These are phyloP conservation scores for Leucogyrophana mollusca DNA, from an alignment of 768 basidiomycete species.

Conservation along the genomic window DNA sequence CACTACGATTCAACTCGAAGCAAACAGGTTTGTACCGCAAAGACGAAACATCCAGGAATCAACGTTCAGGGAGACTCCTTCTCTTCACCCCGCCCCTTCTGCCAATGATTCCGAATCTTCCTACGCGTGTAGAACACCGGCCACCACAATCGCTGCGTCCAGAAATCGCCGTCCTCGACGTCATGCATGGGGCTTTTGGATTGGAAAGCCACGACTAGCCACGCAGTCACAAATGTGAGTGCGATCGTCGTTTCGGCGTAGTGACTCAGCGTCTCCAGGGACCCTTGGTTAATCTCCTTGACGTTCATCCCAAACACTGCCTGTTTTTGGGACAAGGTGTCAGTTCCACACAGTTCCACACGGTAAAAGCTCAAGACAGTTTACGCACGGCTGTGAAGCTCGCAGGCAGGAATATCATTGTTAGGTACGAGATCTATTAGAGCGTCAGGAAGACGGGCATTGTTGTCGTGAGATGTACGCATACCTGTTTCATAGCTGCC, in stretches of 20 bases:
- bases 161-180: too few relatives aligned
- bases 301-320: conserved; percentile 6
- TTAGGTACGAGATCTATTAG: conserved; percentile 43
- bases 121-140: too few relatives aligned
- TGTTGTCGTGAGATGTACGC: not conserved
- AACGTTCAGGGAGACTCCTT: too few relatives aligned
- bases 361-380: not conserved
- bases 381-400: conserved; percentile 26
- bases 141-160: too few relatives aligned
- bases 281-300: conserved; percentile 25
- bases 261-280: conserved; percentile 32
- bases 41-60: too few relatives aligned
- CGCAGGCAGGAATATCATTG: conserved; percentile 53
- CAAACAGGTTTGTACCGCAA: too few relatives aligned
- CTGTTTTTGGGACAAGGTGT: too few relatives aligned
- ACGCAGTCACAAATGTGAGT: conserved; percentile 46
- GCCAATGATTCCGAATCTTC: too few relatives aligned
- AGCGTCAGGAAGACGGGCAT: too few relatives aligned
- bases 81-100: too few relatives aligned
- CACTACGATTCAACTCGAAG: too few relatives aligned
- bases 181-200: conserved; percentile 11
- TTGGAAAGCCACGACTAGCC: conserved; percentile 55
- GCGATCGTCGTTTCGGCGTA: conserved; percentile 39
- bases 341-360: too few relatives aligned
- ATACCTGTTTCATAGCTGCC: conserved; percentile 34